phyloP scores from a whole-genome alignment of 805 yeast species.

The Maudiozyma bulderi region DNA sequence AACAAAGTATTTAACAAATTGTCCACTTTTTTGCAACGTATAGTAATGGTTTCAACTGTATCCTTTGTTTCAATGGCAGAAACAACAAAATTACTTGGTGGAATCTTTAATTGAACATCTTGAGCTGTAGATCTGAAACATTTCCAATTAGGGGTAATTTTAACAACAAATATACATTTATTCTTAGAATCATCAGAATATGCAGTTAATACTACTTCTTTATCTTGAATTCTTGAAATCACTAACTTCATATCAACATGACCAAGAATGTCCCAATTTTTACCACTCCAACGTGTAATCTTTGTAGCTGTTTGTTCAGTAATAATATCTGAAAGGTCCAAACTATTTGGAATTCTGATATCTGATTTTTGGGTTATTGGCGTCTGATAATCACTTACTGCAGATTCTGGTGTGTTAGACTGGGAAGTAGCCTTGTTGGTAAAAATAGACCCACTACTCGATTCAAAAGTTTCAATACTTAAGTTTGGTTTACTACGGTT shows the following conservation, averaged over 20 bases:
- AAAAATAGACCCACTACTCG: not conserved
- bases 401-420: not conserved
- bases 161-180: constrained; percentile 10
- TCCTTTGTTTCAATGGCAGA: constrained; percentile 5
- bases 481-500: constrained; percentile 12
- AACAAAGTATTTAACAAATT: constrained; percentile 14
- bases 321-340: not conserved
- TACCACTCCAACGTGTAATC: constrained; percentile 19
- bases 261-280: constrained; percentile 16
- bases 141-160: constrained; percentile 16
- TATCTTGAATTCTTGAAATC: constrained; percentile 4
- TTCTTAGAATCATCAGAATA: constrained; percentile 6
- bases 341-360: not conserved
- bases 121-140: constrained; percentile 23
- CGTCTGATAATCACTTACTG: not conserved
- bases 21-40: constrained; percentile 18
- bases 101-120: constrained; percentile 23
- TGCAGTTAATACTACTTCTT: constrained; percentile 8
- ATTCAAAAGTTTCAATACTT: constrained; percentile 6
- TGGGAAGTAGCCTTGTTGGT: constrained; percentile 2
- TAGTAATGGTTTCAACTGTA: constrained; percentile 9
- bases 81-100: constrained; percentile 8
- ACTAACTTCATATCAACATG: constrained; percentile 4
- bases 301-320: constrained; percentile 8
- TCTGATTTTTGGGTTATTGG: not conserved